Base-by-base conservation (phyloP, 495 filamentous ascomycete genomes). In the Neurospora sp. region DNA sequence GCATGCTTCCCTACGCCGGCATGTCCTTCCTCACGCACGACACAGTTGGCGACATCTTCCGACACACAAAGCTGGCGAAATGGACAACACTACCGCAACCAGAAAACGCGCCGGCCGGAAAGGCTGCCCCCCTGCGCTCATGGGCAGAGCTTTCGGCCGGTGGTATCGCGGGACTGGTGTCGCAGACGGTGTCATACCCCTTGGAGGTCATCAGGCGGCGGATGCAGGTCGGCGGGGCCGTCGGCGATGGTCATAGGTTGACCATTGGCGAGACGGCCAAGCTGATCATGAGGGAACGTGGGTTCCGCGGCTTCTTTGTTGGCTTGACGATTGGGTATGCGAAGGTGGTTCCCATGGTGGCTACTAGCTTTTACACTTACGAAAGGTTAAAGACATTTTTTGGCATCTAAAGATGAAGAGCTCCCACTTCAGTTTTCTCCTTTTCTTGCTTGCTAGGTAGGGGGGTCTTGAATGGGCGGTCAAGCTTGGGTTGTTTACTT, bases 1-100 rank as follows among this genome's bases (percentile, higher is more conserved):
- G 96, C 69, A 99, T 99, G 95, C 80, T 99, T 16, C 96, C 96
- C 4, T 99, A 99, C 77, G 96, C 96, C 16, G 96, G 96, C 70
- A 89, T 96, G 78, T 98, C 94, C n/a, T 99, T 99, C 85, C 88
- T 98, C 40, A 96, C 93, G 0, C 96, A 99, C 81, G 96, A 99
- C 79, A 92, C 92, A 5, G 87, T 89, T 1, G 90, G 93, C 35
- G 96, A 99, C 80, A 79, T 92, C 41, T 87, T 99, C 54, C 92
- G 96, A 1, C 83, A 84, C 41, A 90, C 90, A 0, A 69, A 77
- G 2, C 71, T 97, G 1, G 88, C 92, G 0, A 79, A 84, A 70
- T 92, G 93, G 81, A 96, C 94, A 16, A 93, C 81, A 0, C 75
- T 88, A 18, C 82, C 84, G 6, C 80, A 78, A 73, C 83, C 85